phyloP scores from a whole-genome alignment of 805 yeast genomes.

The Spathaspora passalidarum region DNA sequence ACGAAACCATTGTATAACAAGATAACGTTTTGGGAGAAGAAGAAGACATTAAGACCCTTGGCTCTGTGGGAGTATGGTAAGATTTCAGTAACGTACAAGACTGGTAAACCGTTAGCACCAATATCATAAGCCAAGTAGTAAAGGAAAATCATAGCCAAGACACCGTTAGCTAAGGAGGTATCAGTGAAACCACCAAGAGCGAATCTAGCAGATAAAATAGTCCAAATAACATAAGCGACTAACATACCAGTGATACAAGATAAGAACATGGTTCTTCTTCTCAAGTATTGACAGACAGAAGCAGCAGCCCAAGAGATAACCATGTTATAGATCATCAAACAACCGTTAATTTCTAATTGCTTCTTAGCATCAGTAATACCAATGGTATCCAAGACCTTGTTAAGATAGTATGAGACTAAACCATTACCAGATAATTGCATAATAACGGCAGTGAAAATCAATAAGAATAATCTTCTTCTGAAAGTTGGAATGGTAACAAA shows the following conservation, averaged over 20 bases:
- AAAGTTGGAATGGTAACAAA: slow-evolving; percentile 36
- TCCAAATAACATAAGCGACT: slow-evolving; percentile 21
- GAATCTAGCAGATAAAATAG: slow-evolving; percentile 21
- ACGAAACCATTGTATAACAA: slow-evolving; percentile 26
- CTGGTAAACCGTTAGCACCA: slow-evolving; percentile 46
- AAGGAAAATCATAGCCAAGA: slow-evolving; percentile 23
- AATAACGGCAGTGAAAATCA: slow-evolving; percentile 28
- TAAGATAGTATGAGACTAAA: slow-evolving; percentile 49
- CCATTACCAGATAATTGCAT: slow-evolving; percentile 53
- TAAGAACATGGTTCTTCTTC: slow-evolving; percentile 27
- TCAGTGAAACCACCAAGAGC: slow-evolving; percentile 15
- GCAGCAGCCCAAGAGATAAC: slow-evolving; percentile 23
- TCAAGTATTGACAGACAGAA: slow-evolving; percentile 17
- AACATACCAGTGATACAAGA: slow-evolving; percentile 27
- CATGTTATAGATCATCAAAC: slow-evolving; percentile 47
- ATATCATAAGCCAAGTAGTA: slow-evolving; percentile 20
- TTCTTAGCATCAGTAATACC: slow-evolving; percentile 47
- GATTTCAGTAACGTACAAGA: slow-evolving; percentile 43
- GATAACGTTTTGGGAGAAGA: slow-evolving; percentile 16
- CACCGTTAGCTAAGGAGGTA: slow-evolving; percentile 15
- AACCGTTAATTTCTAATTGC: slow-evolving; percentile 51
- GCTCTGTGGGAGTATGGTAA: slow-evolving; percentile 39
- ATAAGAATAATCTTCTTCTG: slow-evolving; percentile 41
- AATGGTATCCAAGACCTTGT: slow-evolving; percentile 48
- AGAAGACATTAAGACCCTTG: slow-evolving; percentile 36